Base-by-base conservation (phyloP, 225 moss, liverwort and hornwort species). In the Pleurozium schreberi region DNA sequence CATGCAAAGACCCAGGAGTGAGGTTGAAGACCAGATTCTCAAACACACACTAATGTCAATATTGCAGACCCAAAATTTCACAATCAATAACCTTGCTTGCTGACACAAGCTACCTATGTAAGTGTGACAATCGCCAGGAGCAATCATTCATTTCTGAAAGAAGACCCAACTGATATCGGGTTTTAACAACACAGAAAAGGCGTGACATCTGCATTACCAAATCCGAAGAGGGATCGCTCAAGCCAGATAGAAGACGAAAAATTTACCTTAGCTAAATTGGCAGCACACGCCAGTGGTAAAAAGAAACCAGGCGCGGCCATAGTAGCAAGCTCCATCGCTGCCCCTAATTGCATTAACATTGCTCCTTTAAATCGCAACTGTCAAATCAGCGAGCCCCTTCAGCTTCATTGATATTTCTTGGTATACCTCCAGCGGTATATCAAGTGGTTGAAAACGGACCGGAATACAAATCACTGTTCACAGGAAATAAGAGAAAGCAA, bases 361-460 rank as follows among this genome's bases (percentile, higher is more conserved):
- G 96, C 99, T 93, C 96, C 99, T 87, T 96, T 96, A 68, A 99
- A 97, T 59, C 99, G 95, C 84, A 99, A 96, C 97, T 99, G 98
- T 88, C 92, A 94, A 93, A 84, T 85, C 93, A 92, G 75, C 68
- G 57, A 90, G 14, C 53, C 62, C 67, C 63, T 88, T 91, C 62
- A 91, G 76, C 75, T 91, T 87, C 66, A 67, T n/a, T 61, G 34
- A 83, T 17, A 19, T 63, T n/a, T n/a, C n/a, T n/a, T n/a, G n/a
- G n/a, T n/a, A n/a, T n/a, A n/a, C n/a, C n/a, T n/a, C n/a, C n/a
- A n/a, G n/a, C 18, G 42, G 42, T 70, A 40, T 15, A 57, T 57
- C 31, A 43, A 84, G 70, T 42, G 26, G 22, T 57, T 42, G 57
- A 58, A 82, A 38, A 77, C 19, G 43, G n/a, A 75, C 55, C 68